Percentiles rank a stretch among this genome's conserved stretches.
phyloP scores from a whole-genome alignment of 2,329 filamentous ascomycete genomes.

The Colletotrichum paranaense region DNA sequence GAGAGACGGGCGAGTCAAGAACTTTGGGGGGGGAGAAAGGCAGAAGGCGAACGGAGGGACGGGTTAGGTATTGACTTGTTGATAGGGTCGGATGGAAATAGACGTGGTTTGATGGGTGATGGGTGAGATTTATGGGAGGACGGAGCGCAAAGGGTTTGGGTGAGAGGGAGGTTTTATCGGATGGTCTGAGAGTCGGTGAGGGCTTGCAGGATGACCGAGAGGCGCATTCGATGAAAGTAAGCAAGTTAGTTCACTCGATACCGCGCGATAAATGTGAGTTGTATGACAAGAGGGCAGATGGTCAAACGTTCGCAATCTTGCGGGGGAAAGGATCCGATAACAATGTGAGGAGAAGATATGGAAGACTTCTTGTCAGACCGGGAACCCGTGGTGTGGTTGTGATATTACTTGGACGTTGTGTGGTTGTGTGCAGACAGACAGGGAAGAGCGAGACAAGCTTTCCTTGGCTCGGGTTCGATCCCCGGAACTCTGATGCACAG shows the following conservation, averaged over 20 bases:
- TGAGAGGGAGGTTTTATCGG: constrained; percentile 1
- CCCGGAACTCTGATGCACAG: constrained; percentile 14
- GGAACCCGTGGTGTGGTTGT: not conserved
- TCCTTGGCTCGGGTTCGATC: constrained; percentile 13
- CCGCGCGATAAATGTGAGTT: not conserved
- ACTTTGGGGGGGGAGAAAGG: not conserved
- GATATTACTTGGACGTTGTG: constrained; percentile 24
- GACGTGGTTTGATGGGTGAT: constrained; percentile 3
- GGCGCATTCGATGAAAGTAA: not conserved
- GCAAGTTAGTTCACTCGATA: not conserved
- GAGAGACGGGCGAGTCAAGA: not conserved
- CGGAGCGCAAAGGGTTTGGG: not conserved
- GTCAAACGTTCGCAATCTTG: not conserved
- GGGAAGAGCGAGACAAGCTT: constrained; percentile 17
- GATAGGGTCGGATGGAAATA: not conserved
- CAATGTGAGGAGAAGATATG: not conserved
- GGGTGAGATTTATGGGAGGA: not conserved
- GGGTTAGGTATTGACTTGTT: not conserved
- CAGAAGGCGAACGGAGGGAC: not conserved
- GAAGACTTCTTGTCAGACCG: not conserved
- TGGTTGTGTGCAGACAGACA: constrained; percentile 13
- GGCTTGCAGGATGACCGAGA: not conserved
- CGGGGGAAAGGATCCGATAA: not conserved
- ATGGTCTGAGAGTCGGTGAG: constrained; percentile 25
- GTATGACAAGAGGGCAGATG: not conserved